Base-by-base conservation (phyloP, 805 yeast species). In the Lachancea sp. region DNA sequence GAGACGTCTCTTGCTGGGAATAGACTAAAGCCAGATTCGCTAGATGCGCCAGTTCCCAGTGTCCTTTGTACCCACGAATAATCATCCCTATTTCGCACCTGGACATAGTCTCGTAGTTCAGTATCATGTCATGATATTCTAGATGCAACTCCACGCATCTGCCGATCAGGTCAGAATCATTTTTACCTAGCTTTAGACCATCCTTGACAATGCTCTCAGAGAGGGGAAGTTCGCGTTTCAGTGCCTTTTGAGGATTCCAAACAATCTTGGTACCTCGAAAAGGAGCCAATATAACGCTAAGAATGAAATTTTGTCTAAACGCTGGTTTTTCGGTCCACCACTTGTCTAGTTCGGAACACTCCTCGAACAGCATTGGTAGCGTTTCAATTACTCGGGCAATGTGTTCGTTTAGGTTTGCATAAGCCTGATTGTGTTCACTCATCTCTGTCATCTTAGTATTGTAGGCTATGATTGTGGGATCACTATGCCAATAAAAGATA, bases 171-270 rank as follows among this genome's bases (percentile, higher is more conserved):
- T 72, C 79, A 13, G 76, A 75, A 33, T 77, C 80, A 35, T 61
- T 64, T 40, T 72, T 71, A 6, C 87, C 77, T 41, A 76, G 69
- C 54, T 83, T 80, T 24, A 89, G 58, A 0, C 94, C 90, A 43
- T 83, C 87, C 48, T 75, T 72, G 23, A 84, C 59, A 7, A 83
- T 70, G 26, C 72, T 51, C 33, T 71, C 75, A 1, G 72, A 63
- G 1, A 50, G 32, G 8, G 60, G 45, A 20, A 46, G 34, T 8
- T 48, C 50, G 25, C 56, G 55, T 36, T 56, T 56, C 11, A 48
- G 16, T 25, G 51, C 52, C 33, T 58, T 57, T 35, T 52, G 55
- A 12, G 55, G 50, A 12, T 53, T 48, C 45, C 58, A 54, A 33
- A 56, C 48, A 17, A 58, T 48, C 32, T 40, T 43, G 18, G 48